These are phyloP conservation scores for Trichoderma koningii DNA, from an alignment of 2,329 filamentous ascomycete species.

Conservation along the genomic window DNA sequence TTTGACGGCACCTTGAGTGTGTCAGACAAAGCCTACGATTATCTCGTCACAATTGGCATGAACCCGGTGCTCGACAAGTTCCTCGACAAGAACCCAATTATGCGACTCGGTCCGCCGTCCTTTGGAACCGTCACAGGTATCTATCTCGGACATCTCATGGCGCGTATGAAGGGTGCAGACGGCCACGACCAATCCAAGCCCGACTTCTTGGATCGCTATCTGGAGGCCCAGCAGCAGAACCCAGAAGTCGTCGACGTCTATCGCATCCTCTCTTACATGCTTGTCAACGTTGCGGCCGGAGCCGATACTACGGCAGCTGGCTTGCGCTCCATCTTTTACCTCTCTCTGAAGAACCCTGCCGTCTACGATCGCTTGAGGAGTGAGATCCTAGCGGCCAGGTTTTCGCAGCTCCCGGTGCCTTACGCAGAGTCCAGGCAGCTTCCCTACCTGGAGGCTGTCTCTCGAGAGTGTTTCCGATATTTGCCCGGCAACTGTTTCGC, in stretches of 20 bases:
- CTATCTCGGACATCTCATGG: slow-evolving; percentile 36
- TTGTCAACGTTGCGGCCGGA: slow-evolving; percentile 38
- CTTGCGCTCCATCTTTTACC: slow-evolving; percentile 34
- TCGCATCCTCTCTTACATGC: slow-evolving; percentile 41
- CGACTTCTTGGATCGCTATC: slow-evolving; percentile 46
- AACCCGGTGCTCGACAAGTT: slow-evolving; percentile 40
- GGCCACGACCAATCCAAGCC: slow-evolving; percentile 34
- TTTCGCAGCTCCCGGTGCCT: background rate
- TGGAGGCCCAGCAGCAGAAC: slow-evolving; percentile 42
- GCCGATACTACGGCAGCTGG: slow-evolving; percentile 34
- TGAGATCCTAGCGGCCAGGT: slow-evolving; percentile 29
- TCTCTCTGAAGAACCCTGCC: slow-evolving; percentile 30
- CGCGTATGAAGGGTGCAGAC: slow-evolving; percentile 37
- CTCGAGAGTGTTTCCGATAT: slow-evolving; percentile 51
- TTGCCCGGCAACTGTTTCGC: slow-evolving; percentile 47
- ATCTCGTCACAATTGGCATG: slow-evolving; percentile 37
- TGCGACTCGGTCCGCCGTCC: slow-evolving; percentile 39
- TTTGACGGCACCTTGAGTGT: slow-evolving; percentile 42
- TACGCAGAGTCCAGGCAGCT: slow-evolving; percentile 19
- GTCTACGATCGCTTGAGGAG: slow-evolving; percentile 30
- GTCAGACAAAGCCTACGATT: slow-evolving; percentile 40
- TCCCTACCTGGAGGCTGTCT: slow-evolving; percentile 41
- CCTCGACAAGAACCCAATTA: slow-evolving; percentile 45
- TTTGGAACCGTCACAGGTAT: slow-evolving; percentile 37
- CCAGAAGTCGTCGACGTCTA: slow-evolving; percentile 38